Evolutionary conservation across 805 yeast genomes (phyloP).

Genomic region (Cyberlindnera nakhonratchasimensis): DNA sequence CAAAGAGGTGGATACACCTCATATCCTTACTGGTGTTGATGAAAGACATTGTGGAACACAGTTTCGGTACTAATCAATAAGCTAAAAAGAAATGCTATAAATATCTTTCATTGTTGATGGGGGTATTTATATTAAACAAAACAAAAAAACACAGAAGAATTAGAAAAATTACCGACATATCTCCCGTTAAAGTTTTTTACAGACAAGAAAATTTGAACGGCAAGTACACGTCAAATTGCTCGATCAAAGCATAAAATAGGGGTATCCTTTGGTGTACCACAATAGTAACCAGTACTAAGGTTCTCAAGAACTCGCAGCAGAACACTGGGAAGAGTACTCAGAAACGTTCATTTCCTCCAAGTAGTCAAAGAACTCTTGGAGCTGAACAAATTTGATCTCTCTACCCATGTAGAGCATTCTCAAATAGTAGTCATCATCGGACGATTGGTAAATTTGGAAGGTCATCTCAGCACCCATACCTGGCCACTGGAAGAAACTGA

Average conservation of each 20-base stretch:
- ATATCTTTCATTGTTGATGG: too few species aligned
- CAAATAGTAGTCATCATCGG: slow-evolving; percentile 26
- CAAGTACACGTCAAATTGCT: too few species aligned
- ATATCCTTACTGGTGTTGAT: too few species aligned
- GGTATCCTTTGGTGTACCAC: slow-evolving; percentile 1
- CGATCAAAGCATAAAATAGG: slow-evolving; percentile 3
- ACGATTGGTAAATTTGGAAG: slow-evolving; percentile 36
- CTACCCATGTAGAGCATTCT: slow-evolving; percentile 37
- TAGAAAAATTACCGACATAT: too few species aligned
- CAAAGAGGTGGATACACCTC: too few species aligned
- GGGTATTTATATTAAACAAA: too few species aligned
- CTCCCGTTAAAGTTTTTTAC: too few species aligned
- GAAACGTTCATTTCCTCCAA: slow-evolving; percentile 17
- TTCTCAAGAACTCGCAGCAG: slow-evolving; percentile 1
- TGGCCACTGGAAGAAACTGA: slow-evolving; percentile 40
- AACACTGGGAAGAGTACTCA: slow-evolving; percentile 12
- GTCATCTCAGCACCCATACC: slow-evolving; percentile 45
- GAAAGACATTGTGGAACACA: too few species aligned
- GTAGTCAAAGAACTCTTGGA: slow-evolving; percentile 22
- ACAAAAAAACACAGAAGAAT: too few species aligned
- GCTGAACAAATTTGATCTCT: slow-evolving; percentile 20
- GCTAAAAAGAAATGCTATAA: too few species aligned
- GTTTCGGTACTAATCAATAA: too few species aligned
- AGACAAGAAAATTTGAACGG: too few species aligned
- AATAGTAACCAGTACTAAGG: not conserved